Base-by-base conservation (phyloP, 2,329 filamentous ascomycete genomes). In the Clarireedia paspali region DNA sequence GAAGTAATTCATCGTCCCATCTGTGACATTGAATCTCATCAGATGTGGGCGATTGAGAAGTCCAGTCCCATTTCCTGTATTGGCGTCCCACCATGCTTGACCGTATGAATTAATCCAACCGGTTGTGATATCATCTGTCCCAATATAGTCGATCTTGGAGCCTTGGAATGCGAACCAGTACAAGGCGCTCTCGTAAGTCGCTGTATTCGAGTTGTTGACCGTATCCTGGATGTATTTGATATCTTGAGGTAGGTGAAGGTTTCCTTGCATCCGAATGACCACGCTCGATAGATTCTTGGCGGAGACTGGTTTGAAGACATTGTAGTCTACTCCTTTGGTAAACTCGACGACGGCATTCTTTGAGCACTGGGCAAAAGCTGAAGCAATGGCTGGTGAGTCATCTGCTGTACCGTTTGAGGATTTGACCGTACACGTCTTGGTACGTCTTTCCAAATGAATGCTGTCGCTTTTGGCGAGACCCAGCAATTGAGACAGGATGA, bases 21-120 rank as follows among this genome's bases (percentile, higher is more conserved):
- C 63, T 2, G 64, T 69, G 10, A 70, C 68, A 44, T 68, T 69
- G 63, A 73, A 71, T 27, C 64, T 66, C 63, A 74, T 68, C 9
- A 75, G 63, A 58, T 74, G 72, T 9, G 74, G 74, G 5, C 74
- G 68, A 36, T 67, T 68, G 14, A 64, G 62, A 12, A 71, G 66
- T 9, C 73, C 73, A 23, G 72, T 72, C 40, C 67, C 67, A 36
- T 71, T 71, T 6, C 64, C 59, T 2, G 69, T 68, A 58, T 75
- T 76, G 6, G 69, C 66, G 52, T 75, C 72, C 73, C 73, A 76
- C 74, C 74, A 75, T 1, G 67, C 66, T 60, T 75, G 73, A 24
- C 74, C 74, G 50, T 75, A 72, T 2, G 71, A 74, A 55, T 74
- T 69, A 58, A 76, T 74, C 73, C 73, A 75, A 53, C 74, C 73